Evolutionary conservation across 1,284 basidiomycete species (phyloP).

Genomic region (Pseudozyma pruni): DNA sequence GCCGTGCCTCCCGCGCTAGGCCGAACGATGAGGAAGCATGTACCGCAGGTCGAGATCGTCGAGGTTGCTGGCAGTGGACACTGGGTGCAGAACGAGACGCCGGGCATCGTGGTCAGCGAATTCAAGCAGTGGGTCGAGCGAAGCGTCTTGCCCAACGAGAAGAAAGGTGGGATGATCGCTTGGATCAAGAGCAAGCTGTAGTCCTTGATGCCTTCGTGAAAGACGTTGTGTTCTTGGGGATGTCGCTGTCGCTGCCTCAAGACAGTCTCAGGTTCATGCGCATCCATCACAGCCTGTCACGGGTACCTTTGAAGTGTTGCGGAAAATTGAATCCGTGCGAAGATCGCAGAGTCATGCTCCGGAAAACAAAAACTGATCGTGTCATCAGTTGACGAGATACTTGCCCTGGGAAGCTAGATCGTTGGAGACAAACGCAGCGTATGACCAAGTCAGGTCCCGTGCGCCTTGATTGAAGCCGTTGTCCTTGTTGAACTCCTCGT

Average conservation of each 20-base stretch:
- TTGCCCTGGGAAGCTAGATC: constrained; percentile 32
- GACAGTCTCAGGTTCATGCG: no score
- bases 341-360: no score
- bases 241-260: no score
- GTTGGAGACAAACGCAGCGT: constrained; percentile 51
- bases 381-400: constrained; percentile 22
- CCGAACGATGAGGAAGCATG: constrained; percentile 43
- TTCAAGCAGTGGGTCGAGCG: constrained; percentile 50
- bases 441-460: constrained; percentile 56
- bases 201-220: constrained; percentile 1
- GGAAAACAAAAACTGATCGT: neutral
- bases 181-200: constrained; percentile 41
- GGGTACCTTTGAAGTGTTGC: no score
- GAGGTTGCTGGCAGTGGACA: constrained; percentile 40
- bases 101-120: constrained; percentile 30
- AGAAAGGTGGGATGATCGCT: constrained; percentile 32
- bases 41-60: constrained; percentile 40
- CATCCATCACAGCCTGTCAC: no score
- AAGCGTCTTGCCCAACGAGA: constrained; percentile 42
- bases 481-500: constrained; percentile 49
- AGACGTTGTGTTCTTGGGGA: neutral
- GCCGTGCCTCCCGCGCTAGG: constrained; percentile 46
- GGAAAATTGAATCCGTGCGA: no score
- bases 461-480: constrained; percentile 53
- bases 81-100: constrained; percentile 51